These are phyloP conservation scores for Plantago major DNA, from an alignment of 257 asterid species.

Conservation along the genomic window DNA sequence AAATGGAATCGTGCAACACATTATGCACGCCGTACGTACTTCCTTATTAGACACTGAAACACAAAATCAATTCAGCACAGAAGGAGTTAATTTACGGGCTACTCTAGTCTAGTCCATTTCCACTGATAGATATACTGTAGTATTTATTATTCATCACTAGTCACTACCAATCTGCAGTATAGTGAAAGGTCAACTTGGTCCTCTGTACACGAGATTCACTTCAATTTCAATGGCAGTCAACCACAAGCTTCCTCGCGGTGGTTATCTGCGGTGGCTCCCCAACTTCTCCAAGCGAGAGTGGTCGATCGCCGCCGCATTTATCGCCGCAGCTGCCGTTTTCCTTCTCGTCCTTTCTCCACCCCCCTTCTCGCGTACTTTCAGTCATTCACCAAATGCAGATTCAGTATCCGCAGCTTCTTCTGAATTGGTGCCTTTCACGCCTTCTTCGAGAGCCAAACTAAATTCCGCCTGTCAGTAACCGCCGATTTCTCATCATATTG, in stretches of 20 bases:
- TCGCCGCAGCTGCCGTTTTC: constrained; percentile 25
- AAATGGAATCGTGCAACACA: no score
- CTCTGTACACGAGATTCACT: no score
- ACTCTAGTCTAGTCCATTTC: no score
- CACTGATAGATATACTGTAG: no score
- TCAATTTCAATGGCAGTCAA: neutral
- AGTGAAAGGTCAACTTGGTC: no score
- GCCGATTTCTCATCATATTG: neutral
- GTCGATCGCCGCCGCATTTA: constrained; percentile 21
- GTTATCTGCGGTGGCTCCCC: constrained; percentile 22
- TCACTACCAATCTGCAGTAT: no score
- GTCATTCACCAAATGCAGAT: neutral
- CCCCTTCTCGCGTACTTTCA: constrained; percentile 17
- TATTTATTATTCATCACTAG: no score
- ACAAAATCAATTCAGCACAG: no score
- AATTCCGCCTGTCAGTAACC: constrained; percentile 52
- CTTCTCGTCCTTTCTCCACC: constrained; percentile 29
- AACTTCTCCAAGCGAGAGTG: constrained; percentile 34
- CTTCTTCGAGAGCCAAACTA: constrained; percentile 43
- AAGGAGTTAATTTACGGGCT: no score
- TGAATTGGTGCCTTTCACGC: constrained; percentile 62
- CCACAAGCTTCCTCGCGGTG: constrained; percentile 8
- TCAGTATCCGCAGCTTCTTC: constrained; percentile 17
- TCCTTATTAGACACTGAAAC: no score
- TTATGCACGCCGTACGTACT: no score